Evolutionary conservation across 1,284 basidiomycete genomes (phyloP).

Genomic region (Fomitopsis betulina): DNA sequence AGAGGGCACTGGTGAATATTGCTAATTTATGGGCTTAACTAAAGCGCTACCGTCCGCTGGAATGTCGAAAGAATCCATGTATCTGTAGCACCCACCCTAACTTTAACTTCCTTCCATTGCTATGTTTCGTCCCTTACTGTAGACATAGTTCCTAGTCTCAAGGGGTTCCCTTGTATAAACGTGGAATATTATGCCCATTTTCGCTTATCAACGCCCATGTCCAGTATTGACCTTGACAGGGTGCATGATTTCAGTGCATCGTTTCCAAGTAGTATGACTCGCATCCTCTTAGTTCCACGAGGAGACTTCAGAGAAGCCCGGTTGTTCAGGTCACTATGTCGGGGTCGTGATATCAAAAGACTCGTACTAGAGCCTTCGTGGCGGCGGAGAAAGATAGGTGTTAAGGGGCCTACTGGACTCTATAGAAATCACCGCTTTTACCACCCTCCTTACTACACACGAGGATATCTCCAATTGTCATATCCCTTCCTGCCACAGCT

Average conservation of each 20-base stretch:
- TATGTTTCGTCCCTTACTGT: neutral
- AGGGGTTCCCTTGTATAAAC: too few species aligned
- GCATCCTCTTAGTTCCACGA: neutral
- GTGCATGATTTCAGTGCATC: too few species aligned
- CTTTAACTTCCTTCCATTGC: neutral
- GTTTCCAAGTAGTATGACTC: too few species aligned
- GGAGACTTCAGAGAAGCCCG: neutral
- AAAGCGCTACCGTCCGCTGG: neutral
- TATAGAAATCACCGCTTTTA: conserved; percentile 61
- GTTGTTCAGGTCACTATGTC: neutral
- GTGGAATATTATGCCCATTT: too few species aligned
- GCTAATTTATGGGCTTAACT: neutral
- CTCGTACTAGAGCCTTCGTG: neutral
- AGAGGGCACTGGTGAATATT: conserved; percentile 41
- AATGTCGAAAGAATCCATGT: conserved; percentile 8
- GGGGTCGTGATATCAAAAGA: neutral
- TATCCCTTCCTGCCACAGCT: conserved; percentile 80
- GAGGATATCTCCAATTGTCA: conserved; percentile 67
- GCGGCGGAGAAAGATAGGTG: conserved; percentile 1
- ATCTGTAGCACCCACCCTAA: conserved; percentile 13
- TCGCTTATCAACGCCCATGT: too few species aligned
- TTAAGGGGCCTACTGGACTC: conserved; percentile 5
- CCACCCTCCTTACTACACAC: conserved; percentile 74
- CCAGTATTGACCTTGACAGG: too few species aligned
- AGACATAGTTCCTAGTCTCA: neutral